These are phyloP conservation scores for Boletus eberwhitei DNA, from an alignment of 768 basidiomycete genomes.

Conservation along the genomic window DNA sequence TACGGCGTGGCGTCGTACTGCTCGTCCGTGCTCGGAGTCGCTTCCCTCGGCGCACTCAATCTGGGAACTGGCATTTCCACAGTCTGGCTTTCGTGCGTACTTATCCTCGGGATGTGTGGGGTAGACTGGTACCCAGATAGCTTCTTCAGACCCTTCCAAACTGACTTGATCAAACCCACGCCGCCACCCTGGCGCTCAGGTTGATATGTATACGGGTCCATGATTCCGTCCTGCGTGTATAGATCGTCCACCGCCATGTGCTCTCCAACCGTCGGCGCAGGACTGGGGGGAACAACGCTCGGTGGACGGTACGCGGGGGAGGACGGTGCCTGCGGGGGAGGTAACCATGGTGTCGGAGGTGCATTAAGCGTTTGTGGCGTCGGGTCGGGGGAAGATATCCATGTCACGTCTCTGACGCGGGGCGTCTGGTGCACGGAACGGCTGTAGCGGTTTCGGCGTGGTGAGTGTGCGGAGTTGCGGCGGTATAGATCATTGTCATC, in stretches of 20 bases:
- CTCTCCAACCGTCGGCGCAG: slow-evolving; percentile 26
- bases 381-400: slow-evolving; percentile 21
- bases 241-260: slow-evolving; percentile 27
- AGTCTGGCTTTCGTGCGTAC: slow-evolving; percentile 1
- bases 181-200: slow-evolving; percentile 7
- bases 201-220: slow-evolving; percentile 3
- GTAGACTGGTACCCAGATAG: slow-evolving; percentile 16
- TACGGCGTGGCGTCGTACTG: slow-evolving; percentile 16
- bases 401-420: slow-evolving; percentile 21
- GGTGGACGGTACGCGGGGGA: slow-evolving; percentile 14
- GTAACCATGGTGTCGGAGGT: slow-evolving; percentile 2
- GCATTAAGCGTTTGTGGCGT: slow-evolving; percentile 9
- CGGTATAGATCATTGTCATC: slow-evolving; percentile 11
- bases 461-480: neutral
- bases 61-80: slow-evolving; percentile 1
- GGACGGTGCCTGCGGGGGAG: slow-evolving; percentile 2
- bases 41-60: slow-evolving; percentile 1
- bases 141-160: slow-evolving; percentile 35
- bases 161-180: slow-evolving; percentile 24
- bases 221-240: neutral
- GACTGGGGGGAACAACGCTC: slow-evolving; percentile 18
- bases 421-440: slow-evolving; percentile 19
- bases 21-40: slow-evolving; percentile 17
- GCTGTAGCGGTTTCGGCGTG: slow-evolving; percentile 23
- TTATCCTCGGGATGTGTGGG: neutral